phyloP scores from a whole-genome alignment of 768 basidiomycete genomes.

The Tricholoma terreum region DNA sequence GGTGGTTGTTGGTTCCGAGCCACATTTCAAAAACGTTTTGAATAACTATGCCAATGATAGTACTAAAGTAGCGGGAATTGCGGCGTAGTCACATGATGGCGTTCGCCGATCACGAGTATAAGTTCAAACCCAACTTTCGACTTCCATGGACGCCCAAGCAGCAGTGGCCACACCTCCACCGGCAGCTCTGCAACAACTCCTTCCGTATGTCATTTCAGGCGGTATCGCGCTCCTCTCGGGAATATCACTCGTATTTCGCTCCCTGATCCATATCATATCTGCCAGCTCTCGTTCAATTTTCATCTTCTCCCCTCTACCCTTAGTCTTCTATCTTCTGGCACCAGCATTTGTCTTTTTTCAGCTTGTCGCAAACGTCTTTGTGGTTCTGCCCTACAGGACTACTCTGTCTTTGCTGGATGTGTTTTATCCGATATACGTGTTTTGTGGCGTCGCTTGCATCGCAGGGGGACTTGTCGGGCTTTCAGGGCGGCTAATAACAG shows the following conservation, averaged over 20 bases:
- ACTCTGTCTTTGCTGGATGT: slow-evolving; percentile 37
- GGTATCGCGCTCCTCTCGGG: slow-evolving; percentile 5
- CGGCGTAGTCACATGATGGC: no score
- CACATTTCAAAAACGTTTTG: no score
- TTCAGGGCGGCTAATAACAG: slow-evolving; percentile 22
- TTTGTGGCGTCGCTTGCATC: slow-evolving; percentile 55
- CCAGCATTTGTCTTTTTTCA: slow-evolving; percentile 44
- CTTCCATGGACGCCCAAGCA: not conserved
- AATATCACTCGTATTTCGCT: slow-evolving; percentile 3
- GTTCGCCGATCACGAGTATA: no score
- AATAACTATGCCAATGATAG: no score
- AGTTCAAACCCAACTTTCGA: no score
- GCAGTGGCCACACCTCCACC: slow-evolving; percentile 2
- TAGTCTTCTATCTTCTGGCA: slow-evolving; percentile 42
- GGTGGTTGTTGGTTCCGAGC: no score
- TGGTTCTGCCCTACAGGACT: slow-evolving; percentile 45
- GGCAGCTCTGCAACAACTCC: slow-evolving; percentile 12
- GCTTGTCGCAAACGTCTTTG: slow-evolving; percentile 37
- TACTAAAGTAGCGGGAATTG: no score
- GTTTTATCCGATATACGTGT: slow-evolving; percentile 54
- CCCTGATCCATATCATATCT: slow-evolving; percentile 4
- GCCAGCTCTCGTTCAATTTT: slow-evolving; percentile 5
- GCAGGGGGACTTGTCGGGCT: slow-evolving; percentile 45
- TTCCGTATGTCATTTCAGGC: slow-evolving; percentile 13
- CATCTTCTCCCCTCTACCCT: slow-evolving; percentile 23